phyloP scores from a whole-genome alignment of 331 rosid species.

The Dryas integrifolia region DNA sequence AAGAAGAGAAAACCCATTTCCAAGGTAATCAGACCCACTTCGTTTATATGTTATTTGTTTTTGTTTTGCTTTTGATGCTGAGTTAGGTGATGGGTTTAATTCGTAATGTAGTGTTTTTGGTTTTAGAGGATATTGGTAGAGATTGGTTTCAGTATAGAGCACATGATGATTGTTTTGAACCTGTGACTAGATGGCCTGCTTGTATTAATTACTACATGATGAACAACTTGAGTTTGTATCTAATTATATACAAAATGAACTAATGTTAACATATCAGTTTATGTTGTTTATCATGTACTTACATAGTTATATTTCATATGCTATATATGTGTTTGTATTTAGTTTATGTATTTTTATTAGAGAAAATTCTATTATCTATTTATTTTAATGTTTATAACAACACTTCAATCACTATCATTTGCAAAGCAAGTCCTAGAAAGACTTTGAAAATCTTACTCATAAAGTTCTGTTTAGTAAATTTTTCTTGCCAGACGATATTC shows the following conservation, averaged over 20 bases:
- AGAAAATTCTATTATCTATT: no score
- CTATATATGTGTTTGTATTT: background rate
- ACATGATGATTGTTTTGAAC: no score
- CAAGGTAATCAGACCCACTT: conserved; percentile 35
- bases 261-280: no score
- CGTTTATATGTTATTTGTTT: background rate
- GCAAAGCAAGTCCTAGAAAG: no score
- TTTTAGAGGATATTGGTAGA: background rate
- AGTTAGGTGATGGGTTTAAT: background rate
- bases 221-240: background rate
- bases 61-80: background rate
- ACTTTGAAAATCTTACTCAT: no score
- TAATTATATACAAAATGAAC: no score
- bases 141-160: background rate
- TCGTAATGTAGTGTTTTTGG: background rate
- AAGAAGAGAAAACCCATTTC: conserved; percentile 59
- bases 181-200: no score
- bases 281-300: no score
- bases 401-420: no score
- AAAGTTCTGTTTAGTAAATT: no score
- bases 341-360: no score
- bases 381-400: no score
- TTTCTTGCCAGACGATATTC: background rate
- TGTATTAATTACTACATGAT: background rate
- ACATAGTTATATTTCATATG: background rate